Evolutionary conservation across 352 stramenopile genomes (phyloP), one percentile per base, ranked within the genome.

Genomic region (Phytophthora rubi): DNA sequence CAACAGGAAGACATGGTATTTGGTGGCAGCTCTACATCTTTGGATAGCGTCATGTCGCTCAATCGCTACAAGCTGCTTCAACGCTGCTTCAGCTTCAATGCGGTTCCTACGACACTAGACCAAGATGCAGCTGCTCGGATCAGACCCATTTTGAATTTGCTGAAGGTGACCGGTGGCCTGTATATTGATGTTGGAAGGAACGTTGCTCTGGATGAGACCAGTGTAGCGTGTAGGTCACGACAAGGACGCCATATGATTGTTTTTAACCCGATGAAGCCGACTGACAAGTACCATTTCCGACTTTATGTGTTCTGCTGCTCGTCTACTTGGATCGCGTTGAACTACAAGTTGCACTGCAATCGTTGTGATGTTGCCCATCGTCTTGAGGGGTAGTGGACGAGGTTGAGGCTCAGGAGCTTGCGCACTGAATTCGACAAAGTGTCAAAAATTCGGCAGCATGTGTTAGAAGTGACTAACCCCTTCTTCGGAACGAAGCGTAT

Each of bases 311-410:
- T 16, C 13, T 45, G 37, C 13, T 16, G 37, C 13, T 45, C 37
- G 7, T 45, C 37, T 45, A 45, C 37, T n/a, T 45, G 37, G 37
- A 45, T 45, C 37, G 37, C 7, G 13, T 9, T 45, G 37, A 45
- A 45, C 13, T 45, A 45, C 37, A 45, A 45, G 10, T 26, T 26
- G 23, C 23, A 26, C 23, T 26, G 23, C 23, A 26, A 26, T 26
- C 23, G 23, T 26, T 39, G 62, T 37, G 51, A 62, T 13, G 54
- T 81, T 49, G n/a, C 62, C 6, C 51, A 78, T 49, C 53, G 67
- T 6, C 21, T 72, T 5, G 39, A 65, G 15, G 66, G 12, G 59
- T 73, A 3, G 51, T 70, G 21, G 49, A 6, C 13, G 4, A 33
- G 8, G 13, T 13, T 18, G 53, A 61, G 9, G 55, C 42, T 13